Evolutionary conservation across 768 basidiomycete species (phyloP).

Genomic region (Tulasnella sp.): DNA sequence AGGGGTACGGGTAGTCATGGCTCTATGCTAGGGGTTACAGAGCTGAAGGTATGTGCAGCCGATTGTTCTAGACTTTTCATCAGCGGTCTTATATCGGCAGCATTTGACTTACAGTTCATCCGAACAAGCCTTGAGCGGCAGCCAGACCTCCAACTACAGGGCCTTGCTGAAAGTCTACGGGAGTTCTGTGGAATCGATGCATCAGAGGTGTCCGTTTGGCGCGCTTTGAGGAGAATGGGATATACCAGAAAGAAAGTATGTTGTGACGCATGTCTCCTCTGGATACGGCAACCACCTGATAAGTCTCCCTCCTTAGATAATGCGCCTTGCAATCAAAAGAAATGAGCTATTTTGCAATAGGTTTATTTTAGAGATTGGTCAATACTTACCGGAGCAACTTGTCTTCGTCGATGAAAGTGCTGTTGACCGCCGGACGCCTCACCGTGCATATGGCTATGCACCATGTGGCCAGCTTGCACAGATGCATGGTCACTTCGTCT

Average conservation of each 20-base stretch:
- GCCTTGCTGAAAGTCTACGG: background rate
- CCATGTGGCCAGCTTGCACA: background rate
- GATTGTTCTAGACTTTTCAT: too few species aligned
- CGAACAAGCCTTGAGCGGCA: background rate
- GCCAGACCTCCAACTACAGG: background rate
- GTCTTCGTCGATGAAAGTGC: slow-evolving; percentile 11
- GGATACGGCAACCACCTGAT: background rate
- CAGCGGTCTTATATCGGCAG: background rate
- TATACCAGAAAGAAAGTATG: background rate
- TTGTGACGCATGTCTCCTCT: background rate
- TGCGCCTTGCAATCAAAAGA: background rate
- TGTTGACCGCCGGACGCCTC: background rate
- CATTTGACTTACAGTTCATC: background rate
- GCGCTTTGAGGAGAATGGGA: background rate
- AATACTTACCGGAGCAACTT: background rate
- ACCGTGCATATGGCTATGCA: background rate
- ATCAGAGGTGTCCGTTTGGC: background rate
- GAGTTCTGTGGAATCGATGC: background rate
- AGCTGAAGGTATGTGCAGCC: background rate
- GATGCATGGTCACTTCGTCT: background rate
- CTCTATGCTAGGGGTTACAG: background rate
- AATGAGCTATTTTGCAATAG: background rate
- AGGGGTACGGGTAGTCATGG: too few species aligned
- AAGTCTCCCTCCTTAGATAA: background rate
- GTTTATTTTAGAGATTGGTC: background rate